A percentile compares a stretch with the other conserved stretches of the same genome.
Evolutionary conservation across 2,329 filamentous ascomycete species (phyloP).

Genomic region (Seiridium cupressi): DNA sequence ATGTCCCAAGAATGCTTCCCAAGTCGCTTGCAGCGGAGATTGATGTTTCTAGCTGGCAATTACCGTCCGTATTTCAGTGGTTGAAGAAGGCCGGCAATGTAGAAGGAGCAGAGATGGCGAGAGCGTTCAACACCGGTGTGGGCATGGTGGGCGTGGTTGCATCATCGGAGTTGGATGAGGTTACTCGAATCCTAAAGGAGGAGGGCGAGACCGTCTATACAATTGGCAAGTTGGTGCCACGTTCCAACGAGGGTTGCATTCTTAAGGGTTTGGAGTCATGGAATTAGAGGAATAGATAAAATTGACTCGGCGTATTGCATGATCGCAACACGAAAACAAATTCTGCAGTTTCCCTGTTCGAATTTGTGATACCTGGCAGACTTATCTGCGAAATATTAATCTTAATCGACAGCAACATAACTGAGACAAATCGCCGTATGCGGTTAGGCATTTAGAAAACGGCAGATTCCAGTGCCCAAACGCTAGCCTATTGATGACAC

Average conservation of each 20-base stretch:
- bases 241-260: slow-evolving; percentile 58
- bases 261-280: slow-evolving; percentile 55
- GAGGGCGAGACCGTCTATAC: slow-evolving; percentile 75
- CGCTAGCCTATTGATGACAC: no score
- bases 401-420: no score
- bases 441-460: no score
- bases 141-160: slow-evolving; percentile 90
- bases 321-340: no score
- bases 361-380: no score
- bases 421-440: no score
- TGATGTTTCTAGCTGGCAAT: slow-evolving; percentile 71
- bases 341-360: no score
- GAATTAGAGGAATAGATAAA: slow-evolving; percentile 20
- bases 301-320: no score
- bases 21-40: slow-evolving; percentile 74
- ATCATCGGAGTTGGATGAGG: slow-evolving; percentile 58
- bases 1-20: slow-evolving; percentile 92
- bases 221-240: slow-evolving; percentile 69
- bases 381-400: no score
- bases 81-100: slow-evolving; percentile 74
- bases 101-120: slow-evolving; percentile 74
- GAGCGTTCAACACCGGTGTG: slow-evolving; percentile 92
- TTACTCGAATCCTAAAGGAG: slow-evolving; percentile 58
- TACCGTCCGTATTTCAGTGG: slow-evolving; percentile 83
- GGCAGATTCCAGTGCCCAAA: no score